Evolutionary conservation across 805 yeast genomes (phyloP), one percentile per base, ranked within the genome.

Genomic region (Lachancea kluyveri): DNA sequence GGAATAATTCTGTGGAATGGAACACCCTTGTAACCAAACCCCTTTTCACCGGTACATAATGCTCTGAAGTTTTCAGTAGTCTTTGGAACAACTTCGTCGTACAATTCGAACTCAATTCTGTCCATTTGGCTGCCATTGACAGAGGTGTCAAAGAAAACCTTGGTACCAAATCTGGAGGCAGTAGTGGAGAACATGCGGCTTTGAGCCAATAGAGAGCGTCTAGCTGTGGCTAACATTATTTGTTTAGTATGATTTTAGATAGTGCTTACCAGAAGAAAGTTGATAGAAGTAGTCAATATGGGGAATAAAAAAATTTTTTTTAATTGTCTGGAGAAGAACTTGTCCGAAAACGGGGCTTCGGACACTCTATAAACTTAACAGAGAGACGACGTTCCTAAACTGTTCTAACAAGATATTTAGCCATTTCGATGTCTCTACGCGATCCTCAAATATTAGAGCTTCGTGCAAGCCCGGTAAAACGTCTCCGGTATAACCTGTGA

Each of bases 1-100:
- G 95, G 95, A 52, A 86, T 85, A 46, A 86, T 85, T 70, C 95
- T 79, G 79, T 86, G 95, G 86, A 87, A 86, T 46, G 78, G 69
- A 30, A 94, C 83, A 53, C 71, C 74, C 59, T 79, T 78, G 75
- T 79, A 87, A 40, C 95, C 95, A 54, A 68, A 83, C 1, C 67
- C 95, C 71, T 85, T 81, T 70, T 85, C 95, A 50, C 96, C 95
- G 42, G 95, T 80, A 59, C 81, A 74, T 50, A 80, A 62, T 36
- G 87, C 86, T 68, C 83, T 73, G 73, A 80, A 80, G 64, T 80
- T 80, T 62, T 78, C 86, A 47, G 83, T 70, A 31, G 88, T 80
- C 71, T 79, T 79, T 62, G 90, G 90, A 50, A 70, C 80, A 28
- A 59, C 55, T 18, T 53, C 59, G 36, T 54, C 59, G 37, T 52